Conservation (phyloP, 2,329 filamentous ascomycete genomes). For the Teratosphaeria nubilosa region DNA sequence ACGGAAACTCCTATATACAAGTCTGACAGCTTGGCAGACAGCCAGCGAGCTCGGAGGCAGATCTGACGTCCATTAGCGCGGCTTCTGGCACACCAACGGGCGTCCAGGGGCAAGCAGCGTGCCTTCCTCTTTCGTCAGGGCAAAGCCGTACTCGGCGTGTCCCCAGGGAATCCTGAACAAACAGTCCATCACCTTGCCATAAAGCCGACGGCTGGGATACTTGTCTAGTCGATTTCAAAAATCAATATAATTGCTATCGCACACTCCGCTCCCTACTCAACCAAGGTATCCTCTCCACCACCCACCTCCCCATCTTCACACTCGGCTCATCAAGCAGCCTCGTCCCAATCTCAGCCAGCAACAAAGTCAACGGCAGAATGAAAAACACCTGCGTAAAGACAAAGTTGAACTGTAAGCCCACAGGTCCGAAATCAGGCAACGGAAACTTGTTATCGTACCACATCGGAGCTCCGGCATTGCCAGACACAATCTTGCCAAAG, state of each 20-base stretch:
- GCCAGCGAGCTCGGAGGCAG: background rate
- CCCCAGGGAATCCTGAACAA: too few relatives aligned
- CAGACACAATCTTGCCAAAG: conserved; percentile 31
- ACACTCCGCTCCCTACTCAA: background rate
- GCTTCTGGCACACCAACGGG: background rate
- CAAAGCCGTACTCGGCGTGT: background rate
- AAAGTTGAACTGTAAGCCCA: conserved; percentile 43
- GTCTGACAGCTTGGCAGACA: too few relatives aligned
- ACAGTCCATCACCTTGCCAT: too few relatives aligned
- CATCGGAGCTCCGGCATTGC: conserved; percentile 33
- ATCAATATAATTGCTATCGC: background rate
- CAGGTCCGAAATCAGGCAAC: conserved; percentile 44
- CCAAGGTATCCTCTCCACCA: conserved; percentile 29
- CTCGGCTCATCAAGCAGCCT: conserved; percentile 46
- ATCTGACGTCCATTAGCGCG: background rate
- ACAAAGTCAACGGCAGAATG: conserved; percentile 43
- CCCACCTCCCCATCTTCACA: conserved; percentile 48
- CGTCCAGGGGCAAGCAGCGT: background rate
- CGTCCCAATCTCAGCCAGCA: conserved; percentile 49
- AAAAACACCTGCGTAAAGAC: conserved; percentile 44
- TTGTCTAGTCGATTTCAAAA: background rate
- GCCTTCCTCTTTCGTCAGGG: background rate
- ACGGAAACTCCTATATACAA: too few relatives aligned
- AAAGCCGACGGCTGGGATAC: too few relatives aligned
- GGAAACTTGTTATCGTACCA: conserved; percentile 43